Evolutionary conservation across 2,329 filamentous ascomycete genomes (phyloP).

Genomic region (Colletotrichum sp.): DNA sequence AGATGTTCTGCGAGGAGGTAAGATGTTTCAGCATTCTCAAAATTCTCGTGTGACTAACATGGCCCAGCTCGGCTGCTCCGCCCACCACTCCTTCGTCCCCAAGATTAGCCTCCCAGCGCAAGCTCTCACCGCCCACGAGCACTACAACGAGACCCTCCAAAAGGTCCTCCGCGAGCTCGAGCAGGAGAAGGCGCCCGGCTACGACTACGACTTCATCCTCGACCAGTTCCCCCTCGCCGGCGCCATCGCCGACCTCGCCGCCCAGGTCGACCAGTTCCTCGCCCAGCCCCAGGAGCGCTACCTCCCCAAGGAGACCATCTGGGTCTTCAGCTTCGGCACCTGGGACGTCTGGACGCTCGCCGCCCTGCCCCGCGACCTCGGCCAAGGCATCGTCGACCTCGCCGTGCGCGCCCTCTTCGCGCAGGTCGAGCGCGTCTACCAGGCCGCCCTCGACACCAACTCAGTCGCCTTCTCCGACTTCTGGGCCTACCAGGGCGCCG

Average conservation of each 20-base stretch:
- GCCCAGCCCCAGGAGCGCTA: conserved; percentile 34
- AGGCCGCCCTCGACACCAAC: conserved; percentile 41
- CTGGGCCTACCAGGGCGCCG: conserved; percentile 32
- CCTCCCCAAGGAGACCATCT: conserved; percentile 52
- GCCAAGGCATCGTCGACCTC: conserved; percentile 40
- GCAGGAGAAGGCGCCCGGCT: conserved; percentile 37
- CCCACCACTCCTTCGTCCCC: conserved; percentile 52
- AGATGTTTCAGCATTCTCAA: not conserved
- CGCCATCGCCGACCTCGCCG: conserved; percentile 44
- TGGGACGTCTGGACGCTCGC: conserved; percentile 62
- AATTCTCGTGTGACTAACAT: not conserved
- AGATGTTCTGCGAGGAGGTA: conserved; percentile 54
- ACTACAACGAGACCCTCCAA: conserved; percentile 55
- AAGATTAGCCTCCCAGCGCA: conserved; percentile 48
- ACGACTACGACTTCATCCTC: conserved; percentile 48
- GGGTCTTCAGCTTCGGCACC: conserved; percentile 58
- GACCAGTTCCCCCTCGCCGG: conserved; percentile 46
- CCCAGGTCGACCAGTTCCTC: conserved; percentile 53
- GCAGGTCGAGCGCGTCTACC: conserved; percentile 53
- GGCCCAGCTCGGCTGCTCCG: conserved; percentile 50
- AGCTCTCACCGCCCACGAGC: conserved; percentile 55
- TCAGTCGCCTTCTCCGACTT: conserved; percentile 53
- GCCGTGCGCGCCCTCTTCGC: conserved; percentile 46
- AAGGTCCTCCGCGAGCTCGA: conserved; percentile 33
- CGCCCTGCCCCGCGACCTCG: conserved; percentile 45